phyloP scores from a whole-genome alignment of 2,329 filamentous ascomycete genomes.

The Remersonia thermophila region DNA sequence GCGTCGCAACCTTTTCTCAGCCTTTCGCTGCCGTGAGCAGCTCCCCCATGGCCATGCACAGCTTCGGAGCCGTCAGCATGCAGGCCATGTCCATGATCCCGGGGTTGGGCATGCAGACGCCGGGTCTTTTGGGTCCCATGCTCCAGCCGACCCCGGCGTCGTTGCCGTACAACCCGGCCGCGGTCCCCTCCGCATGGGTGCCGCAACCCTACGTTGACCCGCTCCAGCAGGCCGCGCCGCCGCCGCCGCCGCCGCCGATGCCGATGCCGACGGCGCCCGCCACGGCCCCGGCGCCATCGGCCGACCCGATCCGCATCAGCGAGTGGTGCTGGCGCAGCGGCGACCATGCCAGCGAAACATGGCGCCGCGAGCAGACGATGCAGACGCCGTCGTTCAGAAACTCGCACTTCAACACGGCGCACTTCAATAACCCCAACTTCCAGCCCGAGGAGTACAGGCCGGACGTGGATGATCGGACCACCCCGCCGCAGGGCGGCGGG shows the following conservation, averaged over 20 bases:
- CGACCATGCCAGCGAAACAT: conserved; percentile 25
- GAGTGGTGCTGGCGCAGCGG: conserved; percentile 36
- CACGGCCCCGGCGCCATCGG: not conserved
- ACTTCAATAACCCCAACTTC: conserved; percentile 53
- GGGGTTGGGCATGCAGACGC: conserved; percentile 23
- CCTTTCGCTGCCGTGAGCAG: conserved; percentile 32
- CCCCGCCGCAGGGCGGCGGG: conserved; percentile 8
- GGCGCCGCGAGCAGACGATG: conserved; percentile 31
- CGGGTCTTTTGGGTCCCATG: conserved; percentile 3
- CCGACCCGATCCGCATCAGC: conserved; percentile 38
- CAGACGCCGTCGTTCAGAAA: conserved; percentile 52
- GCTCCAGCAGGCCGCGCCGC: conserved; percentile 8
- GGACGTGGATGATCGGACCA: conserved; percentile 25
- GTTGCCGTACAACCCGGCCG: conserved; percentile 20
- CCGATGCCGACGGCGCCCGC: conserved; percentile 16
- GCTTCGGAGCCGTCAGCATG: conserved; percentile 32
- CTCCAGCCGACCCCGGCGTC: conserved; percentile 15
- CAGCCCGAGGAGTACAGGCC: conserved; percentile 42
- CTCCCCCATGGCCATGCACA: conserved; percentile 27
- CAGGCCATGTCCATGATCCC: conserved; percentile 36
- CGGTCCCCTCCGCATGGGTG: conserved; percentile 28
- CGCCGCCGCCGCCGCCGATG: conserved; percentile 4
- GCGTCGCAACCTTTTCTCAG: conserved; percentile 35
- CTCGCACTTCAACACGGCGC: conserved; percentile 53
- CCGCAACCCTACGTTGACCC: conserved; percentile 23